A percentile compares a stretch with the other conserved stretches of the same genome.
These are phyloP conservation scores for Cercospora sojina DNA, from an alignment of 2,329 filamentous ascomycete species.

Conservation along the genomic window DNA sequence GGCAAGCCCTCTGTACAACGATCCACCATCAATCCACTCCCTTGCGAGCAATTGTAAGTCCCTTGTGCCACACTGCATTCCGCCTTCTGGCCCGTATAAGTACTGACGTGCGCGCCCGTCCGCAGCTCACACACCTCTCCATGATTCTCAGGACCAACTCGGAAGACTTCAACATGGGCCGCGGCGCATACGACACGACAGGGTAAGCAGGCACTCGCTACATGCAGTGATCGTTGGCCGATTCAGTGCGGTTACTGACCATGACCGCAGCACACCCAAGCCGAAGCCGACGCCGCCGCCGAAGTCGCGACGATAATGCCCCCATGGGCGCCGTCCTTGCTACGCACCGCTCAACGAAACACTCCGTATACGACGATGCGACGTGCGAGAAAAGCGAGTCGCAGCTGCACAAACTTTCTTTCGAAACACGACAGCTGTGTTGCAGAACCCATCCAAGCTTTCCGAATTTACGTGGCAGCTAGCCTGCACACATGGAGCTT, in stretches of 20 bases:
- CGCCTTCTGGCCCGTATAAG: background rate
- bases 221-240: constrained; percentile 1
- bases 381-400: background rate
- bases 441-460: constrained; percentile 12
- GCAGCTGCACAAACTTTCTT: constrained; percentile 16
- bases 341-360: constrained; percentile 5
- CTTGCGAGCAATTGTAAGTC: background rate
- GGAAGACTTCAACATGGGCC: constrained; percentile 47
- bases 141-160: constrained; percentile 46
- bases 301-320: constrained; percentile 26
- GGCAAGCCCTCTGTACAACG: constrained; percentile 20
- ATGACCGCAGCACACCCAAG: constrained; percentile 41
- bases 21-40: constrained; percentile 13
- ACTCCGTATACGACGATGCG: constrained; percentile 3
- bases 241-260: constrained; percentile 13
- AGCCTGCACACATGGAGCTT: constrained; percentile 15
- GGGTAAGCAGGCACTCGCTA: constrained; percentile 31
- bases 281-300: constrained; percentile 43
- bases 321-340: background rate
- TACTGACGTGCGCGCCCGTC: constrained; percentile 18
- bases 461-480: constrained; percentile 15
- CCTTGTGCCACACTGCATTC: constrained; percentile 14
- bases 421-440: background rate
- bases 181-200: constrained; percentile 52
- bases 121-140: constrained; percentile 20